Evolutionary conservation across 371 early-diverging fungal species (phyloP).

Genomic region (Umbelopsis sp.): DNA sequence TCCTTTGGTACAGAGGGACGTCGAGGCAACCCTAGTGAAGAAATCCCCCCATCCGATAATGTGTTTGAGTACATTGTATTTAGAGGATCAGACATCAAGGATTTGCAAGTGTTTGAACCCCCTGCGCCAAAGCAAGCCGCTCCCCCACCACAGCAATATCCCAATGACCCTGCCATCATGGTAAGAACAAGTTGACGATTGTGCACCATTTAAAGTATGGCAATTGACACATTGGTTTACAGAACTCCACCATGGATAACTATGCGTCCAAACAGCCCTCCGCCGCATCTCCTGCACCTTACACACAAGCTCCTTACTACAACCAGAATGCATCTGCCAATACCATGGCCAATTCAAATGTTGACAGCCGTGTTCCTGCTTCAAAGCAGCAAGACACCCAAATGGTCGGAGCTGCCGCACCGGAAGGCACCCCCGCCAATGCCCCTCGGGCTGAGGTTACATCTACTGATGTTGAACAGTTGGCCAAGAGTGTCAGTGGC

Average conservation of each 20-base stretch:
- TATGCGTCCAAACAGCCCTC: conserved; percentile 36
- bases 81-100: conserved; percentile 92
- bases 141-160: conserved; percentile 61
- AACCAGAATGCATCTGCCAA: conserved; percentile 27
- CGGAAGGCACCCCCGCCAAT: conserved; percentile 32
- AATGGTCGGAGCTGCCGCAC: conserved; percentile 19
- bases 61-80: conserved; percentile 92
- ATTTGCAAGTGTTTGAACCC: conserved; percentile 84
- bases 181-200: conserved; percentile 47
- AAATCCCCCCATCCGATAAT: conserved; percentile 82
- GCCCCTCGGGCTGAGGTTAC: conserved; percentile 26
- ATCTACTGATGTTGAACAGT: conserved; percentile 26
- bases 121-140: conserved; percentile 57
- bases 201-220: conserved; percentile 19
- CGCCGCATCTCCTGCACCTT: background rate
- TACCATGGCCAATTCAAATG: background rate
- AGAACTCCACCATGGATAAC: conserved; percentile 33
- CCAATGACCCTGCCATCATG: conserved; percentile 90
- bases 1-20: conserved; percentile 89
- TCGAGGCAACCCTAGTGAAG: conserved; percentile 76
- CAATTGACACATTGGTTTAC: no score
- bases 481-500: conserved; percentile 25
- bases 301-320: conserved; percentile 12
- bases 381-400: background rate
- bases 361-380: background rate